Evolutionary conservation across 768 basidiomycete genomes (phyloP).

Genomic region (Russula ochroleuca): DNA sequence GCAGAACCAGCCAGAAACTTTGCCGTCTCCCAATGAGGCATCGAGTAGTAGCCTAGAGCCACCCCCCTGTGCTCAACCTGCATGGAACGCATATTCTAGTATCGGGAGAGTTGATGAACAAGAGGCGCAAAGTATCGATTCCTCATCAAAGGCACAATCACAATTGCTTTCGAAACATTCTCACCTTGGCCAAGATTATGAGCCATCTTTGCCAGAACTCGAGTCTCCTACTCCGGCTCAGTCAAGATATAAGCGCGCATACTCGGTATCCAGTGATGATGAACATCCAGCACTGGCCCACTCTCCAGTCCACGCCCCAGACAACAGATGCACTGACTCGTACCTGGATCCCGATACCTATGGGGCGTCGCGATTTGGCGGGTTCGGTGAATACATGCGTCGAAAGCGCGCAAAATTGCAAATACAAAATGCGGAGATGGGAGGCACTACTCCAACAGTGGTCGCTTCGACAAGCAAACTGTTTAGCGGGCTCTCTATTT

Average conservation of each 20-base stretch:
- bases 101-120: slow-evolving; percentile 36
- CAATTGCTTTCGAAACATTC: background rate
- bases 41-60: slow-evolving; percentile 33
- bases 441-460: slow-evolving; percentile 28
- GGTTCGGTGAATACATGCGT: slow-evolving; percentile 83
- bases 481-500: slow-evolving; percentile 72
- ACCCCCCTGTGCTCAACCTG: slow-evolving; percentile 41
- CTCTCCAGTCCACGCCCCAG: slow-evolving; percentile 3
- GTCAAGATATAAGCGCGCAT: slow-evolving; percentile 21
- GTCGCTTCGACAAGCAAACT: slow-evolving; percentile 42
- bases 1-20: slow-evolving; percentile 9
- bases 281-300: slow-evolving; percentile 3
- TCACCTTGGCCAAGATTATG: slow-evolving; percentile 5
- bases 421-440: slow-evolving; percentile 59
- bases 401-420: slow-evolving; percentile 89
- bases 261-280: slow-evolving; percentile 13
- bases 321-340: background rate
- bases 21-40: slow-evolving; percentile 9
- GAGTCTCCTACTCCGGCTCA: slow-evolving; percentile 15
- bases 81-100: slow-evolving; percentile 40
- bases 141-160: background rate
- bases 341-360: slow-evolving; percentile 45
- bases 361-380: slow-evolving; percentile 75
- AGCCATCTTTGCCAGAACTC: slow-evolving; percentile 1
- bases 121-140: background rate